Evolutionary conservation across 2,329 filamentous ascomycete genomes (phyloP).

Genomic region (Trichoderma koningiopsis): DNA sequence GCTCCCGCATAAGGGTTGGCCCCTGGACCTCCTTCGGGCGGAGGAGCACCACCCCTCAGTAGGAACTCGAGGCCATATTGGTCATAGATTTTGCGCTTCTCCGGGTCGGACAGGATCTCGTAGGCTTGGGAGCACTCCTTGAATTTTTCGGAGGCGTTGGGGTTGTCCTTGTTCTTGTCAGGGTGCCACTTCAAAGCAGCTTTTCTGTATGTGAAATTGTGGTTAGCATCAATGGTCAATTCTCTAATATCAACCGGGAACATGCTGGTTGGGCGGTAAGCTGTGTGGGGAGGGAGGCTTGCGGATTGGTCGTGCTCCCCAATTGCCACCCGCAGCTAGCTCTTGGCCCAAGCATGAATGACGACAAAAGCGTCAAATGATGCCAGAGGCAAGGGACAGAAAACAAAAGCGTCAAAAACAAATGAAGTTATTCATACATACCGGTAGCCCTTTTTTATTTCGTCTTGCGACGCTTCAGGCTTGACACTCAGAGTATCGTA

Average conservation of each 20-base stretch:
- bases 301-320: background rate
- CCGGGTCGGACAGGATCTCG: slow-evolving; percentile 94
- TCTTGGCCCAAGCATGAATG: slow-evolving; percentile 17
- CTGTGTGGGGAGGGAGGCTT: slow-evolving; percentile 22
- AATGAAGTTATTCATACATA: slow-evolving; percentile 46
- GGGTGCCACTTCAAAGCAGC: slow-evolving; percentile 89
- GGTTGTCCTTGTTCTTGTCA: slow-evolving; percentile 96
- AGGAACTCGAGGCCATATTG: slow-evolving; percentile 93
- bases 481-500: slow-evolving; percentile 85
- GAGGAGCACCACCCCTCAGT: slow-evolving; percentile 72
- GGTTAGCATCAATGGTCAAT: slow-evolving; percentile 39
- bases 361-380: slow-evolving; percentile 16
- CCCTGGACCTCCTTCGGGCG: slow-evolving; percentile 59
- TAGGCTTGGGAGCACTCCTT: slow-evolving; percentile 98
- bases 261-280: slow-evolving; percentile 3
- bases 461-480: slow-evolving; percentile 80
- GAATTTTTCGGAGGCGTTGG: slow-evolving; percentile 86
- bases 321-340: slow-evolving; percentile 22
- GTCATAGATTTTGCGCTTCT: slow-evolving; percentile 95
- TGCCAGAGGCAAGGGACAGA: background rate
- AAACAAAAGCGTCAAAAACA: background rate
- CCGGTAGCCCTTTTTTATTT: slow-evolving; percentile 96
- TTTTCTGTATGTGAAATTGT: slow-evolving; percentile 59
- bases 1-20: slow-evolving; percentile 63
- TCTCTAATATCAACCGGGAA: background rate